Conservation (phyloP, 805 yeast species). For the Candida vaughaniae region DNA sequence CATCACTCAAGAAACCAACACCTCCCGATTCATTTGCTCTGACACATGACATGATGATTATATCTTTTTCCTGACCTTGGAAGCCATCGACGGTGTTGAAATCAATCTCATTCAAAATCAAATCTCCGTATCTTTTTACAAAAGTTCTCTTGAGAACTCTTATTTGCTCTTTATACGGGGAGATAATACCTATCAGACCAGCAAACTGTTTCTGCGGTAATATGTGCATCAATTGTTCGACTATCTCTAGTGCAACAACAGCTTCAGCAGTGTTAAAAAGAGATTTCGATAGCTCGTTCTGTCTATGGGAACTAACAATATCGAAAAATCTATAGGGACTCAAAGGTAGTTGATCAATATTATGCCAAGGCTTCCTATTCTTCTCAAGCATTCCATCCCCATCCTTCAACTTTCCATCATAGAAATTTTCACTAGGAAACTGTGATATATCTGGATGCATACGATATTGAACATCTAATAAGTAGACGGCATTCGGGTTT, state of each 20-base stretch:
- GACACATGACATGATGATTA: conserved; percentile 92
- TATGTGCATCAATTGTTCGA: conserved; percentile 46
- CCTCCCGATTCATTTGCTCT: conserved; percentile 69
- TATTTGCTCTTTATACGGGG: conserved; percentile 93
- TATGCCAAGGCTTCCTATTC: conserved; percentile 78
- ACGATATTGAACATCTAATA: conserved; percentile 90
- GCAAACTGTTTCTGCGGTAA: conserved; percentile 54
- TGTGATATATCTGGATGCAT: conserved; percentile 92
- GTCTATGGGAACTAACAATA: conserved; percentile 58
- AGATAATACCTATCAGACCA: conserved; percentile 83
- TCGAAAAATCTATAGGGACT: conserved; percentile 82
- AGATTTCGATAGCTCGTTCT: conserved; percentile 65
- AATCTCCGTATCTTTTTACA: conserved; percentile 56
- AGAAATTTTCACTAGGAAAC: conserved; percentile 86
- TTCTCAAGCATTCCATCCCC: conserved; percentile 68
- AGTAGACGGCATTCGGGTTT: conserved; percentile 57
- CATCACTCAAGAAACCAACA: conserved; percentile 88
- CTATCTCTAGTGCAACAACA: conserved; percentile 64
- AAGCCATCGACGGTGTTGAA: conserved; percentile 97
- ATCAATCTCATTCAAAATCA: conserved; percentile 66
- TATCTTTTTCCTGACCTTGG: conserved; percentile 87
- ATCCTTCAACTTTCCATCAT: conserved; percentile 67
- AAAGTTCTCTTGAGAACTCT: conserved; percentile 57
- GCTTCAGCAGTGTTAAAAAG: conserved; percentile 73
- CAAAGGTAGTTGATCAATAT: conserved; percentile 35